Evolutionary conservation across 768 basidiomycete genomes (phyloP).

Genomic region (Mycena floridula): DNA sequence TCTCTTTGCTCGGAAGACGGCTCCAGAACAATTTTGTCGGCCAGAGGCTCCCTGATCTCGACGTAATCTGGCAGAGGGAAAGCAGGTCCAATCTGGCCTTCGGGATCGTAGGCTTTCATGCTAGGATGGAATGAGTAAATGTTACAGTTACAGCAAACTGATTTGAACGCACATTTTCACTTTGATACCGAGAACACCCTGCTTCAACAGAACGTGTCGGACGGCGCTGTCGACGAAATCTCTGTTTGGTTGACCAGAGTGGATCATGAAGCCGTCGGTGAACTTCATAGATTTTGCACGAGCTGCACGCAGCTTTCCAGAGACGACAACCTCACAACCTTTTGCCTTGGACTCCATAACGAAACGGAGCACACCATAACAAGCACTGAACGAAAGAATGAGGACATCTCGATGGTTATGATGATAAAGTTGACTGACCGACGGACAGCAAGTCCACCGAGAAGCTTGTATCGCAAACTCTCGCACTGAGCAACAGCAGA

Average conservation of each 20-base stretch:
- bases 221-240: conserved; percentile 98
- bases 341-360: conserved; percentile 99
- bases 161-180: conserved; percentile 79
- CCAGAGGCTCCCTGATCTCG: conserved; percentile 80
- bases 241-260: conserved; percentile 94
- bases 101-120: conserved; percentile 96
- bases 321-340: conserved; percentile 99
- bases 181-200: conserved; percentile 99
- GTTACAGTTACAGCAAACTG: conserved; percentile 1
- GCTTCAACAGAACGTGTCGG: conserved; percentile 94
- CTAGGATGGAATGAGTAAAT: conserved; percentile 42
- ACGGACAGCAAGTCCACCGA: conserved; percentile 98
- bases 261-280: conserved; percentile 99
- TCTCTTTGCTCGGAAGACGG: conserved; percentile 89
- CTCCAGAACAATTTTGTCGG: conserved; percentile 86
- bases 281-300: conserved; percentile 99
- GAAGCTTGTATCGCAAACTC: conserved; percentile 96
- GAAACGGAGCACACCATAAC: conserved; percentile 99
- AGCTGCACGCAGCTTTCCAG: conserved; percentile 98
- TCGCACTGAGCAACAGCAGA: conserved; percentile 99
- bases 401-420: too few relatives aligned
- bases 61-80: conserved; percentile 96
- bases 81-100: conserved; percentile 82
- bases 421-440: conserved; percentile 53
- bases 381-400: conserved; percentile 54